Conservation (phyloP, 2,329 filamentous ascomycete species). For the Colletotrichum sublineola region DNA sequence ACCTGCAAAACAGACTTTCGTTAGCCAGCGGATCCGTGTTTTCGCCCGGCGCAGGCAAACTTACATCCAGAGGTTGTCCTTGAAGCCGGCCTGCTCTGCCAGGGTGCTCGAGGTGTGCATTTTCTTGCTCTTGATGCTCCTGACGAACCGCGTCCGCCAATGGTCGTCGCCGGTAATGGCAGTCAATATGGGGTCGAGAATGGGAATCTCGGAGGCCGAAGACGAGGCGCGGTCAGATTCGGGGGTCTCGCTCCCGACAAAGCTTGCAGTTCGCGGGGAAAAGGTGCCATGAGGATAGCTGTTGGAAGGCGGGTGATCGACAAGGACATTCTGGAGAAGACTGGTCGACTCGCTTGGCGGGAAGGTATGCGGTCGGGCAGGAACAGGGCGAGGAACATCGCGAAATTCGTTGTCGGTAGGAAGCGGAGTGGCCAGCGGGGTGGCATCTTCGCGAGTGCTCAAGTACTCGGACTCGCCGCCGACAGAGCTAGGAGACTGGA, state of each 20-base stretch:
- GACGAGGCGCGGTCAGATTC: conserved; percentile 52
- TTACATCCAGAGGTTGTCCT: conserved; percentile 80
- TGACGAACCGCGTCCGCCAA: conserved; percentile 65
- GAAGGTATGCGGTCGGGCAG: conserved; percentile 26
- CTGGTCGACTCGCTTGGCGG: conserved; percentile 64
- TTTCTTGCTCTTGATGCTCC: conserved; percentile 71
- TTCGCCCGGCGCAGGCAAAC: background rate
- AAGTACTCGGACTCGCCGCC: conserved; percentile 44
- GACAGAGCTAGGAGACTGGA: conserved; percentile 32
- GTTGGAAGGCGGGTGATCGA: conserved; percentile 59
- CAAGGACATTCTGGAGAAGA: conserved; percentile 56
- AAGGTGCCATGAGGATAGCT: conserved; percentile 81
- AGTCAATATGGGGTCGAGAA: conserved; percentile 56
- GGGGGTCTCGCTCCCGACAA: conserved; percentile 53
- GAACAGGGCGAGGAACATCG: conserved; percentile 44
- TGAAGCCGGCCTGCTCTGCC: conserved; percentile 79
- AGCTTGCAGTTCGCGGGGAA: conserved; percentile 73
- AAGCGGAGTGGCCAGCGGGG: conserved; percentile 40
- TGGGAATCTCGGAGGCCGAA: conserved; percentile 50
- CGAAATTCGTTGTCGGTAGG: conserved; percentile 36
- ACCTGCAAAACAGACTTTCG: conserved; percentile 64
- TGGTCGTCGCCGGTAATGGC: conserved; percentile 56
- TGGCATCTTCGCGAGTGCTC: conserved; percentile 40
- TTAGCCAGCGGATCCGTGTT: conserved; percentile 2
- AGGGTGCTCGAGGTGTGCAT: conserved; percentile 80